Conservation (phyloP, 2,329 filamentous ascomycete species). For the Aspergillus ruber region DNA sequence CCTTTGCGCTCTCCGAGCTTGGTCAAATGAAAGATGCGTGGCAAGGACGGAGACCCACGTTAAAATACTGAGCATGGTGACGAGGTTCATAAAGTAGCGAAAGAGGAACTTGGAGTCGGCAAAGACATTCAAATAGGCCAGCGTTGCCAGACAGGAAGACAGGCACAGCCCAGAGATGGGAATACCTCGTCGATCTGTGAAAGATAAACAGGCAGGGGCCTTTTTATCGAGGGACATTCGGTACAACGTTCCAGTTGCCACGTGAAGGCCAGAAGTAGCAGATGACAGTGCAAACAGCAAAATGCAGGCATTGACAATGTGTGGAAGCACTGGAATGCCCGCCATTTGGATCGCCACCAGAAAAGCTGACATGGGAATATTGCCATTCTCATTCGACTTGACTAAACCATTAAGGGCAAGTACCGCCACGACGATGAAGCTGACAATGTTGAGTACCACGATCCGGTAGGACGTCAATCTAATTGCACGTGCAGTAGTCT, state of each 20-base stretch:
- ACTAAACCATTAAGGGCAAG: slow-evolving; percentile 56
- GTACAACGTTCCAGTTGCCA: slow-evolving; percentile 63
- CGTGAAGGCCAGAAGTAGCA: slow-evolving; percentile 69
- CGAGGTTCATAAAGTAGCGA: slow-evolving; percentile 59
- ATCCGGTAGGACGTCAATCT: slow-evolving; percentile 76
- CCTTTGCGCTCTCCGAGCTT: slow-evolving; percentile 54
- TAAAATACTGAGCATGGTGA: slow-evolving; percentile 59
- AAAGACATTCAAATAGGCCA: slow-evolving; percentile 61
- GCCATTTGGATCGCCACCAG: slow-evolving; percentile 64
- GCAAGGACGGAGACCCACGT: slow-evolving; percentile 63
- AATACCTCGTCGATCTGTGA: slow-evolving; percentile 62
- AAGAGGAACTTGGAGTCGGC: slow-evolving; percentile 53
- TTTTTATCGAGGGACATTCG: slow-evolving; percentile 65
- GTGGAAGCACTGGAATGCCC: slow-evolving; percentile 56
- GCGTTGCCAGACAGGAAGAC: slow-evolving; percentile 55
- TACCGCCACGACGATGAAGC: slow-evolving; percentile 68
- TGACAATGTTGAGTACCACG: slow-evolving; percentile 69
- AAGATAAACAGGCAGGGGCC: slow-evolving; percentile 63
- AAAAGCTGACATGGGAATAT: slow-evolving; percentile 61
- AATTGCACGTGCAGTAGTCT: slow-evolving; percentile 68
- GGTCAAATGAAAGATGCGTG: slow-evolving; percentile 60
- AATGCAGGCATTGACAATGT: slow-evolving; percentile 67
- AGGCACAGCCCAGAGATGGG: slow-evolving; percentile 60
- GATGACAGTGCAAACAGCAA: slow-evolving; percentile 69
- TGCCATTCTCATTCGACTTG: slow-evolving; percentile 38